Percentiles rank a stretch among this genome's conserved stretches.
Evolutionary conservation across 2,329 filamentous ascomycete genomes (phyloP).

Genomic region (Monosporascus sp.): DNA sequence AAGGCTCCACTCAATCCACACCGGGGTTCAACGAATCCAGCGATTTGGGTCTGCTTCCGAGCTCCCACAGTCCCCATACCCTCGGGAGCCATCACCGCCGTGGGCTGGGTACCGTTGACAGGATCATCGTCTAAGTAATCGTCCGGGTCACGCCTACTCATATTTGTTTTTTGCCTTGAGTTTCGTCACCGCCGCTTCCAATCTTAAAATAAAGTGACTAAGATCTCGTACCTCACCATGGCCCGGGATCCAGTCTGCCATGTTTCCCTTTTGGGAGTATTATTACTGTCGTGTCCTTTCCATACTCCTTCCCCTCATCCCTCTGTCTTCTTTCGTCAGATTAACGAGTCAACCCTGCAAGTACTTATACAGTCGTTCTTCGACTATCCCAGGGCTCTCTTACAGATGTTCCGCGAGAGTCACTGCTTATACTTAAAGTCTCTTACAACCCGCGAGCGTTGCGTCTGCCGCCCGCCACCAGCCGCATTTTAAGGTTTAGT

Average conservation of each 20-base stretch:
- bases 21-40: background rate
- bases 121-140: conserved; percentile 7
- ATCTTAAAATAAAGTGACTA: conserved; percentile 26
- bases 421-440: too few relatives aligned
- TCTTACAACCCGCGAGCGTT: too few relatives aligned
- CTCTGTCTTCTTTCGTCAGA: too few relatives aligned
- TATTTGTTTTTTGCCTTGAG: conserved; percentile 24
- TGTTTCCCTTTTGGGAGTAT: background rate
- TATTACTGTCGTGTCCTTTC: background rate
- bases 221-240: conserved; percentile 26
- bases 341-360: too few relatives aligned
- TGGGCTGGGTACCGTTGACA: conserved; percentile 3
- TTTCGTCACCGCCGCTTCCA: conserved; percentile 28
- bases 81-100: background rate
- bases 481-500: too few relatives aligned
- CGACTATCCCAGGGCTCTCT: too few relatives aligned
- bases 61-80: background rate
- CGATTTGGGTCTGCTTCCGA: conserved; percentile 1
- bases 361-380: too few relatives aligned
- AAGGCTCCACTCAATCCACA: background rate
- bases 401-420: too few relatives aligned
- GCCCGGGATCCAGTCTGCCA: conserved; percentile 2
- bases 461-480: too few relatives aligned
- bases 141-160: conserved; percentile 19
- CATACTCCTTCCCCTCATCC: too few relatives aligned